A percentile compares a stretch with the other conserved stretches of the same genome.
phyloP scores from a whole-genome alignment of 495 filamentous ascomycete genomes.

The Podospora anserina region DNA sequence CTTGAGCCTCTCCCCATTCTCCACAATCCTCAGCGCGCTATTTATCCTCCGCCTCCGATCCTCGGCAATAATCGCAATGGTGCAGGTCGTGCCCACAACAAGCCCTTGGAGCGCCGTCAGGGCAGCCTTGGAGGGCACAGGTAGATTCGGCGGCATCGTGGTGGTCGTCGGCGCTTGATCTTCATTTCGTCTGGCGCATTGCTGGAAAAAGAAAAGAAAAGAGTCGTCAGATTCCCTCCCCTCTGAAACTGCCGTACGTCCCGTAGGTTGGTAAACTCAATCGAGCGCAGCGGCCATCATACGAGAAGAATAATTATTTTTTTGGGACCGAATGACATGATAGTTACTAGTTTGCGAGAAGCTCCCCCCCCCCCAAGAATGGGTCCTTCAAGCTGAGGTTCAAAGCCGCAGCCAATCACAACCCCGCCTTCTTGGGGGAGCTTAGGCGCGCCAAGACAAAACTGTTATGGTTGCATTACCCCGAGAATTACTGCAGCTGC shows the following conservation, averaged over 20 bases:
- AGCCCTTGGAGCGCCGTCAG: constrained; percentile 52
- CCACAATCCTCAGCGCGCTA: constrained; percentile 40
- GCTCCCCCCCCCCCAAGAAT: not conserved
- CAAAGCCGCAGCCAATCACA: not conserved
- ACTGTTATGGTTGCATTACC: not conserved
- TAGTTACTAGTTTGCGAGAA: not conserved
- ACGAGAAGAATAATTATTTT: not conserved
- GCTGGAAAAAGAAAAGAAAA: not conserved
- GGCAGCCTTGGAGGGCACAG: constrained; percentile 53
- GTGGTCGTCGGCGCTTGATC: constrained; percentile 11
- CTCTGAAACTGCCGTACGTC: not conserved
- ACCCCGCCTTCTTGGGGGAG: not conserved
- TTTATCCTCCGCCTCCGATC: constrained; percentile 52
- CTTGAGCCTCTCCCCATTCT: constrained; percentile 48
- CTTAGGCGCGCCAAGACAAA: not conserved
- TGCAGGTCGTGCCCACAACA: constrained; percentile 52
- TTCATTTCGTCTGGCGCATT: constrained; percentile 33
- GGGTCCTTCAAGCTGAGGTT: not conserved
- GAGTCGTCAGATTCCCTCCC: not conserved
- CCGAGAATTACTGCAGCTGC: not conserved
- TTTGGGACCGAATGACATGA: not conserved
- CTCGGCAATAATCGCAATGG: constrained; percentile 51
- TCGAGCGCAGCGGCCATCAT: not conserved
- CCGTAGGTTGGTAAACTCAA: not conserved
- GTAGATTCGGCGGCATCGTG: constrained; percentile 44